phyloP scores from a whole-genome alignment of 2,329 filamentous ascomycete species.

The Ophiognomonia clavigignenti-juglandacearum region DNA sequence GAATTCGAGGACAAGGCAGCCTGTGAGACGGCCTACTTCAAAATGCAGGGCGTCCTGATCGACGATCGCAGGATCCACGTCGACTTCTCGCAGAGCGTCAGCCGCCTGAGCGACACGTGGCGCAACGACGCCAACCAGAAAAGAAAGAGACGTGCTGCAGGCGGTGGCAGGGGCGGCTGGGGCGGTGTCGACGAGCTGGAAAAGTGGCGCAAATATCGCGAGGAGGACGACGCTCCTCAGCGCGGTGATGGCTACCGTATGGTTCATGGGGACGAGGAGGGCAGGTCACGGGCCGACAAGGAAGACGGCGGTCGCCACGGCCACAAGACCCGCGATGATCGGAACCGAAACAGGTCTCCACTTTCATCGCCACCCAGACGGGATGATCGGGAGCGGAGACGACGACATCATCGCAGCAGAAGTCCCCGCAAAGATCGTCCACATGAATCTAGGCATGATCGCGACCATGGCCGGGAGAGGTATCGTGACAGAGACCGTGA shows the following conservation, averaged over 20 bases:
- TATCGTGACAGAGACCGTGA: constrained; percentile 28
- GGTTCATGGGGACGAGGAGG: constrained; percentile 73
- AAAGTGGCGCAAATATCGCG: constrained; percentile 84
- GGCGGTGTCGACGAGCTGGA: constrained; percentile 85
- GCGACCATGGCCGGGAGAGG: constrained; percentile 26
- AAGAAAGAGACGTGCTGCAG: constrained; percentile 44
- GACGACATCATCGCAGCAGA: constrained; percentile 38
- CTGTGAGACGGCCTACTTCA: constrained; percentile 94
- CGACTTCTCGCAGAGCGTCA: constrained; percentile 94
- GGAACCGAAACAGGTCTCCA: neutral
- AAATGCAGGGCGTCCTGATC: constrained; percentile 97
- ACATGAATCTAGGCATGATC: constrained; percentile 18
- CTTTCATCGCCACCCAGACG: constrained; percentile 8
- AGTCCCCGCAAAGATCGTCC: constrained; percentile 23
- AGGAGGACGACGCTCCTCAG: constrained; percentile 40
- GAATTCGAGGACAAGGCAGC: constrained; percentile 91
- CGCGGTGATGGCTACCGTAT: constrained; percentile 61
- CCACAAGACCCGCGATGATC: neutral
- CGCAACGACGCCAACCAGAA: constrained; percentile 80
- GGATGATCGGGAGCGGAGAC: constrained; percentile 23
- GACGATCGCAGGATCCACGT: constrained; percentile 97
- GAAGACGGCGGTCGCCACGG: neutral
- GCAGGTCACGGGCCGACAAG: constrained; percentile 36
- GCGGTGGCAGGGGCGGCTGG: constrained; percentile 67
- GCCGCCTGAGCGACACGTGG: constrained; percentile 86